phyloP scores from a whole-genome alignment of 164 flowering plant species.

The Umbilicus rupestris region DNA sequence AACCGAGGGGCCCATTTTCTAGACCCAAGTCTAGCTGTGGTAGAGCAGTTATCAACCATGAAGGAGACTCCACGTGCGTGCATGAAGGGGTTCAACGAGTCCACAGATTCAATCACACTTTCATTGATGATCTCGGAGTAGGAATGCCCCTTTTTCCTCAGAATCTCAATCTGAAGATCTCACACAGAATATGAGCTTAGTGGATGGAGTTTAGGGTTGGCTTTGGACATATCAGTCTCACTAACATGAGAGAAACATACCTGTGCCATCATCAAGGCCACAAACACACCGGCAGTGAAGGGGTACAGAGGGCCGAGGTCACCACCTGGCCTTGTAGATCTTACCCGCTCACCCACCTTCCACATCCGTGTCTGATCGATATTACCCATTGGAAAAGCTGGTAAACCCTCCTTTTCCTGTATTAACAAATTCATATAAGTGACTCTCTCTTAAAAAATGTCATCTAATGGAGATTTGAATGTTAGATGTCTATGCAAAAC shows the following conservation, averaged over 20 bases:
- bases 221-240: no score
- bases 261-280: constrained; percentile 98
- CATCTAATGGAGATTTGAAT: no score
- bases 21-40: constrained; percentile 87
- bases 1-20: constrained; percentile 97
- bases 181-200: neutral
- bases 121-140: constrained; percentile 94
- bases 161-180: constrained; percentile 56
- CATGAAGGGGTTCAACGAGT: constrained; percentile 94
- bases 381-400: constrained; percentile 96
- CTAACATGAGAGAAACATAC: constrained; percentile 19
- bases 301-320: constrained; percentile 84
- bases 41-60: constrained; percentile 97
- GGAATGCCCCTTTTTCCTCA: constrained; percentile 93
- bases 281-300: constrained; percentile 91
- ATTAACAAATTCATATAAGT: neutral
- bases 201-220: no score
- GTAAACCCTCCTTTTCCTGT: constrained; percentile 92
- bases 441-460: neutral
- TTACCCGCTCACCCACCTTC: constrained; percentile 86
- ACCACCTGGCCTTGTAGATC: constrained; percentile 60
- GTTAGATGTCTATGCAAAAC: neutral
- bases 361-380: constrained; percentile 97
- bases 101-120: constrained; percentile 88
- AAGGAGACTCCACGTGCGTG: constrained; percentile 93